Percentiles rank a stretch among this genome's conserved stretches.
Conservation (phyloP, 176 grass and related monocot species). For the Melocanna baccifera region DNA sequence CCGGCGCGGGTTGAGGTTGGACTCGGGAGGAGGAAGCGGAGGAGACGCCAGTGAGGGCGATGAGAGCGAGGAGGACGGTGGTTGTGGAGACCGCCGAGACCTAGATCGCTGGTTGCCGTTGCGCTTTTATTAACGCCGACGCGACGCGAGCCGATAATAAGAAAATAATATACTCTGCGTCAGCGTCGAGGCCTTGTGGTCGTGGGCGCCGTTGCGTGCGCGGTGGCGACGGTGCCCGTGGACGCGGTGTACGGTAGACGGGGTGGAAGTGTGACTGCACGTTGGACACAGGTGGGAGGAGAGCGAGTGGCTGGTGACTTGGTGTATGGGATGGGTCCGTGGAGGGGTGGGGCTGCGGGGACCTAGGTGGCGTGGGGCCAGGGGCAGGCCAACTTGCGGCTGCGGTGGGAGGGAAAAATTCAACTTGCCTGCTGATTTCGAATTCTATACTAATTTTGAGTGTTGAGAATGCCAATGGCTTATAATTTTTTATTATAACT, state of each 20-base stretch:
- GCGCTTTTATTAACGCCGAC: slow-evolving; percentile 37
- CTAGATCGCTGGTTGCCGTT: slow-evolving; percentile 29
- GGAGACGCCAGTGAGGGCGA: slow-evolving; percentile 25
- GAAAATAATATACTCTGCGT: not conserved
- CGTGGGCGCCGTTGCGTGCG: not conserved
- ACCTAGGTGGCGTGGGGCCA: not conserved
- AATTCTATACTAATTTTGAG: too few relatives aligned
- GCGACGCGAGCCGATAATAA: not conserved
- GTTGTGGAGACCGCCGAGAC: not conserved
- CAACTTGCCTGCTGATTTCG: too few relatives aligned
- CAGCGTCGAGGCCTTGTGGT: not conserved
- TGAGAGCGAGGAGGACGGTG: not conserved
- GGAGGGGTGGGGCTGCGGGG: not conserved
- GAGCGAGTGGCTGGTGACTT: not conserved
- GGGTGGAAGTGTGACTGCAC: not conserved
- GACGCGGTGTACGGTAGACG: not conserved
- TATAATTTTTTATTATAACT: too few relatives aligned
- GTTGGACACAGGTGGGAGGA: not conserved
- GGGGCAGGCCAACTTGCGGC: not conserved
- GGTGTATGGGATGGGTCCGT: not conserved
- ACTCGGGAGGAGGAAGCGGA: not conserved
- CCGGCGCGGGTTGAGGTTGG: not conserved
- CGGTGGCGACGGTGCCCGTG: not conserved
- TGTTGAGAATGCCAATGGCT: too few relatives aligned
- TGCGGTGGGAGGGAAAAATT: not conserved